phyloP scores from a whole-genome alignment of 2,329 filamentous ascomycete species.

The Tolypocladium tropicale region DNA sequence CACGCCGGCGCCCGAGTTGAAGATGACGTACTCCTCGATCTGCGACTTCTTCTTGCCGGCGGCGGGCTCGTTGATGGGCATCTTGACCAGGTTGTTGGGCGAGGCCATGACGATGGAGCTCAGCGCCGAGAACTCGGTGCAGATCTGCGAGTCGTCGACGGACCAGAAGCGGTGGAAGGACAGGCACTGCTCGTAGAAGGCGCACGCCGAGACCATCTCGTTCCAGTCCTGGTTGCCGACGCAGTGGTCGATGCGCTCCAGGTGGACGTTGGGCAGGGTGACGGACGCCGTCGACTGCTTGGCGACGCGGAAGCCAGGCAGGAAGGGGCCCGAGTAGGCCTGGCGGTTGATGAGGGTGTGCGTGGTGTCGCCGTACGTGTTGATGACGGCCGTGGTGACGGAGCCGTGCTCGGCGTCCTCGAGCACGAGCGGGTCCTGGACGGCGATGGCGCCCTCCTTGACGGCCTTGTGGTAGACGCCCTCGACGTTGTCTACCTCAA shows the following conservation, averaged over 20 bases:
- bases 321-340: constrained; percentile 64
- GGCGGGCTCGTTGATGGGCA: constrained; percentile 97
- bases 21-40: constrained; percentile 88
- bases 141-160: constrained; percentile 87
- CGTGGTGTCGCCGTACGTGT: constrained; percentile 90
- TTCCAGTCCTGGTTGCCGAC: constrained; percentile 96
- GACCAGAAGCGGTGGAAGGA: constrained; percentile 97
- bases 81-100: constrained; percentile 79
- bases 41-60: constrained; percentile 83
- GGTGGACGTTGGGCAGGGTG: constrained; percentile 50
- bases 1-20: constrained; percentile 81
- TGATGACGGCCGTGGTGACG: constrained; percentile 68
- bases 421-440: constrained; percentile 47
- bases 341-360: constrained; percentile 76
- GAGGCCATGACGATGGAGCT: constrained; percentile 86
- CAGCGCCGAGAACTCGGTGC: constrained; percentile 83
- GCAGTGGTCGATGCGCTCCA: constrained; percentile 85
- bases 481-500: constrained; percentile 83
- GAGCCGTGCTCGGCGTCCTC: constrained; percentile 52
- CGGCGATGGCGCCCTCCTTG: constrained; percentile 47
- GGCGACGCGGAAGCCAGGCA: constrained; percentile 67
- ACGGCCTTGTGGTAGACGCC: constrained; percentile 70
- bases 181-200: constrained; percentile 76
- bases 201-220: constrained; percentile 61
- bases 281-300: constrained; percentile 25